phyloP scores from a whole-genome alignment of 2,329 filamentous ascomycete species.

The Neophaeococcomyces mojaviensis region DNA sequence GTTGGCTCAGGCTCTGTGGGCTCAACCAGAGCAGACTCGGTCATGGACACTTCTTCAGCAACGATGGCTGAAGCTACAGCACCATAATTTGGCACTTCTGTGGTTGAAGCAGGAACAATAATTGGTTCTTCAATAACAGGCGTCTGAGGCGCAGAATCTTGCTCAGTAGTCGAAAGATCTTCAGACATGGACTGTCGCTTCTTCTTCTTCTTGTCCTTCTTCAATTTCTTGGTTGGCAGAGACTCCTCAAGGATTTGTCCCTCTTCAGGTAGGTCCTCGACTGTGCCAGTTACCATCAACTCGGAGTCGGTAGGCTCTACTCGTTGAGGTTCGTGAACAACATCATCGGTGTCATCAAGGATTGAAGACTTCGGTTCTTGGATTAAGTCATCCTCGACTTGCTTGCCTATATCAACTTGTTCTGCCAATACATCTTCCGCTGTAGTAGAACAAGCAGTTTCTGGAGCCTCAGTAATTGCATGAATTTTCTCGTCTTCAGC shows the following conservation, averaged over 20 bases:
- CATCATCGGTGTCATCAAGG: not conserved
- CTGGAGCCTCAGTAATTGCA: not conserved
- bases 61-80: not conserved
- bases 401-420: not conserved
- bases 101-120: not conserved
- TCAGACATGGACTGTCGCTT: constrained; percentile 26
- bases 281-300: not conserved
- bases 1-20: constrained; percentile 1
- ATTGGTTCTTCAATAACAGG: not conserved
- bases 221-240: constrained; percentile 23
- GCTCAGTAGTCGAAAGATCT: not conserved
- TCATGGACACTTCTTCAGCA: not conserved
- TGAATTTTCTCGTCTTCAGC: no score
- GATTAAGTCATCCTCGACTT: not conserved
- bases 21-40: constrained; percentile 4
- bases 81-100: not conserved
- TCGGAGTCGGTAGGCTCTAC: not conserved
- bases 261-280: not conserved
- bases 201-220: constrained; percentile 33
- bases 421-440: not conserved
- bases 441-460: not conserved
- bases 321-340: no score
- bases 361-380: not conserved
- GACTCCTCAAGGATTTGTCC: no score
- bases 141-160: constrained; percentile 8